Conservation (phyloP, 331 rosid species). For the Quercus lobata region DNA sequence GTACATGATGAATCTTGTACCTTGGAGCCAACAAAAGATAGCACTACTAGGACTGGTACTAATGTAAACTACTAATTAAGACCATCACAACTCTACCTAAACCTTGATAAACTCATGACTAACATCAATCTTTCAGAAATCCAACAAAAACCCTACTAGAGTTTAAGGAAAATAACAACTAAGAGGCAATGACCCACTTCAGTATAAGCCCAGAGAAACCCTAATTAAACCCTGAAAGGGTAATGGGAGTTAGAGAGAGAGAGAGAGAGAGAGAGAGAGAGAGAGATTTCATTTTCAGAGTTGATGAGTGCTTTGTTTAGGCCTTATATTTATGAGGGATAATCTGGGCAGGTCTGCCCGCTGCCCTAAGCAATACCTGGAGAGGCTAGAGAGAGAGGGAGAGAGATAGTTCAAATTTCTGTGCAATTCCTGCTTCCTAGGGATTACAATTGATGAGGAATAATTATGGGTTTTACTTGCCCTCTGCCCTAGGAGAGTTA, state of each 20-base stretch:
- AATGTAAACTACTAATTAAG: background rate
- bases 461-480: background rate
- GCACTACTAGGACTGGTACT: background rate
- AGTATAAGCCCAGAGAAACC: constrained; percentile 21
- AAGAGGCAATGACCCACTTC: background rate
- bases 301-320: background rate
- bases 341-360: constrained; percentile 54
- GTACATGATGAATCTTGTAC: background rate
- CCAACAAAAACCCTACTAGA: background rate
- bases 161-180: background rate
- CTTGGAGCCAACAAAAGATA: background rate
- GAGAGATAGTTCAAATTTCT: constrained; percentile 21
- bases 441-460: background rate
- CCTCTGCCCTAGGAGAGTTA: background rate
- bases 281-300: background rate
- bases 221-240: constrained; percentile 13
- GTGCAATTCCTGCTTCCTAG: background rate
- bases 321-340: constrained; percentile 9
- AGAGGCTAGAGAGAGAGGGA: constrained; percentile 1
- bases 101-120: constrained; percentile 3
- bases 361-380: constrained; percentile 24
- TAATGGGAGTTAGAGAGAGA: background rate
- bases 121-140: constrained; percentile 1
- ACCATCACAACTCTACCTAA: background rate
- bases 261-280: background rate